A percentile compares a stretch with the other conserved stretches of the same genome.
phyloP scores from a whole-genome alignment of 176 grass and related monocot genomes.

The Eleusine indica region DNA sequence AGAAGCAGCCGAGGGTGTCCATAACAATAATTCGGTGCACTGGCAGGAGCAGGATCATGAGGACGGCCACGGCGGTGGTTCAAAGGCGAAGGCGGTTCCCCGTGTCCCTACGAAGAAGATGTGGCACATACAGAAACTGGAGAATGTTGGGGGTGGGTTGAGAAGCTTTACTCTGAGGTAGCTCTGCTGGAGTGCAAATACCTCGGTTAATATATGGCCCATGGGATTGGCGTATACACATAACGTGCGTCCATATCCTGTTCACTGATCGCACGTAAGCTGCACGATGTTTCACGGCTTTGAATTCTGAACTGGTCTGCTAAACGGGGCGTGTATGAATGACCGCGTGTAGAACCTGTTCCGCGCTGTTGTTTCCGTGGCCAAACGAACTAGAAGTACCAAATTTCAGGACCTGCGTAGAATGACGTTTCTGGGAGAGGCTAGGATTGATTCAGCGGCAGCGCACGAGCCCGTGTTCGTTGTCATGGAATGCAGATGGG shows the following conservation, averaged over 20 bases:
- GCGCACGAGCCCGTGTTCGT: too few species aligned
- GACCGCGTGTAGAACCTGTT: too few species aligned
- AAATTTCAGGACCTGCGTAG: too few species aligned
- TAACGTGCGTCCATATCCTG: neutral
- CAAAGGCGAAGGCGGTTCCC: conserved; percentile 24
- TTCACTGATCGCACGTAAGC: neutral
- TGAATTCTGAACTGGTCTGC: too few species aligned
- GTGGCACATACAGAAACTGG: conserved; percentile 20
- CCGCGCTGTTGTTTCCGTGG: too few species aligned
- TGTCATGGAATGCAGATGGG: too few species aligned
- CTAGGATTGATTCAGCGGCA: too few species aligned
- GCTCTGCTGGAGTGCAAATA: conserved; percentile 23
- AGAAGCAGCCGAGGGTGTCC: neutral
- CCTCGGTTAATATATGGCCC: conserved; percentile 22
- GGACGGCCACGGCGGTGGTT: neutral
- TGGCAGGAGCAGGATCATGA: conserved; percentile 23
- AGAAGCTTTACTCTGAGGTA: conserved; percentile 42
- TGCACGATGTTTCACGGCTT: neutral
- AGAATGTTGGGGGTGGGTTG: neutral
- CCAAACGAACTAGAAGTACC: too few species aligned
- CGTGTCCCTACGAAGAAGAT: conserved; percentile 3
- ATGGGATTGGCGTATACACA: neutral
- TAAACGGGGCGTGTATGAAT: neutral
- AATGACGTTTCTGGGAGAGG: too few species aligned
- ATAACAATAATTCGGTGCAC: neutral